Evolutionary conservation across 768 basidiomycete species (phyloP), one percentile per base, ranked within the genome.

Genomic region (Chlorophyllum brunneum): DNA sequence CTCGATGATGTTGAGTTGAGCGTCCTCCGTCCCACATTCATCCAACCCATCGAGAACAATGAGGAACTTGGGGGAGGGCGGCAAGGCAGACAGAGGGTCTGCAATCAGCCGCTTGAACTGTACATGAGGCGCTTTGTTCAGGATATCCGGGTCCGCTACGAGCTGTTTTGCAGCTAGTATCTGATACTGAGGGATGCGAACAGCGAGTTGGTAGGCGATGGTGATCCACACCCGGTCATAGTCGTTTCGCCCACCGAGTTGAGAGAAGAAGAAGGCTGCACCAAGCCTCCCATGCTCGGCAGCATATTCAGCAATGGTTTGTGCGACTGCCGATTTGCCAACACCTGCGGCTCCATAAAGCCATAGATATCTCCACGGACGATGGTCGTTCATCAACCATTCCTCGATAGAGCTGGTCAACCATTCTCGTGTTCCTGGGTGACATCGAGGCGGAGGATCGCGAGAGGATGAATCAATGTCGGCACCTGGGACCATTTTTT

Each of bases 401-500:
- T 45, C 27, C 8, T 39, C 20, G 3, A 54, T 36, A 1, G 16
- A 33, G 3, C 29, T 20, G 5, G 40, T 39, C 4, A 49, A 22
- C n/a, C 36, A 40, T 20, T 30, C n/a, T 9, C 54, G 29, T 4
- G 47, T 54, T 4, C 40, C 54, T 2, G 54, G 54, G 33, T 43
- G 23, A 23, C 47, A 54, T 34, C 27, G 34, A 13, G 54, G 36
- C 2, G 54, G 48, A 11, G 38, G 26, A 10, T 27, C 7, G n/a
- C 37, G 48, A 7, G 24, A 24, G 4, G 38, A 49, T 7, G 27
- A 30, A 18, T 49, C 38, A 8, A 40, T 16, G 15, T 49, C 38
- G 13, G 48, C 38, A 7, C 38, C 38, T 29, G 37, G 18, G 15
- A 26, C n/a, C 48, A 49, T 31, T 13, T 18, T 11, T 15, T 27